phyloP scores from a whole-genome alignment of 192 early-diverging fungal species.

The Backusella tuberculispora region DNA sequence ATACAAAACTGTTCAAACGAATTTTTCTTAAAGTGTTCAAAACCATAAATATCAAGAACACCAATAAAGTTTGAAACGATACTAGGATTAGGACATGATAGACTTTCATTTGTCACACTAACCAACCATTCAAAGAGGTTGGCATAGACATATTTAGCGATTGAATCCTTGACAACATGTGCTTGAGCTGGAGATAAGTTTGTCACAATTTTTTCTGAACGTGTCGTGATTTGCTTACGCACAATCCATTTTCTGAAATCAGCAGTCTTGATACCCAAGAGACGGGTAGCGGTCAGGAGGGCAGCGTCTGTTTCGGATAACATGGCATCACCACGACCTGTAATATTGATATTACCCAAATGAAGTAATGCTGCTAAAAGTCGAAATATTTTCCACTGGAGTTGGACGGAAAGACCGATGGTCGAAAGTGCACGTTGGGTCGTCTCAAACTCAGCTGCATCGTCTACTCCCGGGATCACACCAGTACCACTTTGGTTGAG shows the following conservation, averaged over 20 bases:
- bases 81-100: conserved; percentile 58
- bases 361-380: conserved; percentile 92
- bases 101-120: conserved; percentile 82
- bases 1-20: conserved; percentile 99
- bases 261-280: conserved; percentile 79
- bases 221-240: conserved; percentile 64
- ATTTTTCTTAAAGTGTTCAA: conserved; percentile 99
- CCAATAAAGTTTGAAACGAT: conserved; percentile 80
- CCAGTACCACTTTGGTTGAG: conserved; percentile 85
- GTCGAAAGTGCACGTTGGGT: conserved; percentile 86
- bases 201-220: conserved; percentile 85
- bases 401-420: conserved; percentile 81
- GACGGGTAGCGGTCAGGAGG: conserved; percentile 61
- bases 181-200: conserved; percentile 76
- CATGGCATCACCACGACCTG: conserved; percentile 60
- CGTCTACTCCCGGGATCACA: conserved; percentile 86
- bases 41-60: conserved; percentile 99
- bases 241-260: conserved; percentile 96
- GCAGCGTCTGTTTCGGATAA: conserved; percentile 80
- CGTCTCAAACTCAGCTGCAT: conserved; percentile 88
- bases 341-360: conserved; percentile 93
- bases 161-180: conserved; percentile 83
- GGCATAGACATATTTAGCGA: conserved; percentile 97
- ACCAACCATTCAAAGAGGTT: conserved; percentile 98
- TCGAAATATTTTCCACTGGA: conserved; percentile 90